Evolutionary conservation across 75 land plant genomes (phyloP), one percentile per base, ranked within the genome.

Genomic region (Picea sitchensis): DNA sequence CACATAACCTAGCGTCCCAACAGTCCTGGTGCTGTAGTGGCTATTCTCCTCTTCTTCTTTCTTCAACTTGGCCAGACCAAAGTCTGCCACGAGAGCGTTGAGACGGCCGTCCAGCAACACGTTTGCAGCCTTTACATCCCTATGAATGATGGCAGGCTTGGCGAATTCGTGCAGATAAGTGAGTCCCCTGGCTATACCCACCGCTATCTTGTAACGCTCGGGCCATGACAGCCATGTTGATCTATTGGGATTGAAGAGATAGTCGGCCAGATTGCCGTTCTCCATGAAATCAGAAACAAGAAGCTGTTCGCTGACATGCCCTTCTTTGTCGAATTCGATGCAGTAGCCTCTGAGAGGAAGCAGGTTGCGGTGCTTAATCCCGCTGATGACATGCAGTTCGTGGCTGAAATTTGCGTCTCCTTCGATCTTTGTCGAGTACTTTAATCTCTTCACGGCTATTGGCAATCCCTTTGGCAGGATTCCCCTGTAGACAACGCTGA

Each of bases 81-180:
- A 88, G 18, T 88, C 89, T 20, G 82, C 89, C 54, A 88, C 64
- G 32, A 56, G 57, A 5, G 85, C 85, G n/a, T 86, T 79, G 56
- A 86, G 78, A 3, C 80, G 67, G 13, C 14, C 69, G 47, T 82
- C 85, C 21, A 88, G 79, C 61, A 88, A 23, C 47, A 88, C 63
- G 30, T 88, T 88, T 3, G 80, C 83, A 9, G 89, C 71, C 56
- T 88, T 88, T 51, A 88, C 82, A 31, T 88, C 89, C 20, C 89
- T 34, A 63, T 88, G 89, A 4, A 87, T 59, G 1, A 88, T 80
- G 58, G 78, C 71, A 34, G 80, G 84, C 21, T 82, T 86, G 62
- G 81, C 83, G 14, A 82, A 85, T 13, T 74, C 81, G 60, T 88
- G 89, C 31, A 88, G 36, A 41, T 86, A 88, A 12, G 71, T 82